Evolutionary conservation across 2,329 filamentous ascomycete genomes (phyloP).

Genomic region (Didymella lethalis): DNA sequence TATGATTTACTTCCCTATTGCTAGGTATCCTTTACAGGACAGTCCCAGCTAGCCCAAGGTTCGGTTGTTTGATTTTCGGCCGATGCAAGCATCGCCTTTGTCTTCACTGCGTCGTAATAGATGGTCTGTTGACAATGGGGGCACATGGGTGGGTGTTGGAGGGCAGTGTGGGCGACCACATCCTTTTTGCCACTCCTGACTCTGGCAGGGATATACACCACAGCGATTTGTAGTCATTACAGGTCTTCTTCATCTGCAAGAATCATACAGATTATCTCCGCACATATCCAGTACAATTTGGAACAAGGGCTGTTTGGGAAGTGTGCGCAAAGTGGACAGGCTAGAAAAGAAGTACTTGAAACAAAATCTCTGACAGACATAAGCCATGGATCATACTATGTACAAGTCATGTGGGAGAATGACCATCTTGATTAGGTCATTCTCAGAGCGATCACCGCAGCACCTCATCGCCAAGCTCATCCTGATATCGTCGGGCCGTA

Average conservation of each 20-base stretch:
- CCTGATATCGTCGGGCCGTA: constrained; percentile 22
- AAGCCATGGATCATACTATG: background rate
- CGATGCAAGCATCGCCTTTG: constrained; percentile 13
- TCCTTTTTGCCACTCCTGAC: background rate
- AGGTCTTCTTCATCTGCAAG: too few relatives aligned
- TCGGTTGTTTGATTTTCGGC: constrained; percentile 13
- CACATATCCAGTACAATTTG: too few relatives aligned
- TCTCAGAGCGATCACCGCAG: background rate
- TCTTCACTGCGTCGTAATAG: background rate
- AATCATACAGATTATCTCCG: too few relatives aligned
- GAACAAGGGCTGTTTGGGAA: too few relatives aligned
- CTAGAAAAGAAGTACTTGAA: background rate
- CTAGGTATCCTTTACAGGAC: constrained; percentile 3
- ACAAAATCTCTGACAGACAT: background rate
- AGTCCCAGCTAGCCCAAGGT: constrained; percentile 21
- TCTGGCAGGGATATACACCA: too few relatives aligned
- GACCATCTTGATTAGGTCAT: background rate
- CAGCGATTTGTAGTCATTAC: too few relatives aligned
- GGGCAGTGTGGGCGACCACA: background rate
- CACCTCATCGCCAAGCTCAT: constrained; percentile 39
- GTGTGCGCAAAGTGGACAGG: too few relatives aligned
- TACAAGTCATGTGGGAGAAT: background rate
- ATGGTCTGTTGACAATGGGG: background rate
- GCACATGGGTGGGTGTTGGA: background rate
- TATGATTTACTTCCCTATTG: too few relatives aligned